phyloP scores from a whole-genome alignment of 2,329 filamentous ascomycete genomes.

The Nigrospora osmanthi region DNA sequence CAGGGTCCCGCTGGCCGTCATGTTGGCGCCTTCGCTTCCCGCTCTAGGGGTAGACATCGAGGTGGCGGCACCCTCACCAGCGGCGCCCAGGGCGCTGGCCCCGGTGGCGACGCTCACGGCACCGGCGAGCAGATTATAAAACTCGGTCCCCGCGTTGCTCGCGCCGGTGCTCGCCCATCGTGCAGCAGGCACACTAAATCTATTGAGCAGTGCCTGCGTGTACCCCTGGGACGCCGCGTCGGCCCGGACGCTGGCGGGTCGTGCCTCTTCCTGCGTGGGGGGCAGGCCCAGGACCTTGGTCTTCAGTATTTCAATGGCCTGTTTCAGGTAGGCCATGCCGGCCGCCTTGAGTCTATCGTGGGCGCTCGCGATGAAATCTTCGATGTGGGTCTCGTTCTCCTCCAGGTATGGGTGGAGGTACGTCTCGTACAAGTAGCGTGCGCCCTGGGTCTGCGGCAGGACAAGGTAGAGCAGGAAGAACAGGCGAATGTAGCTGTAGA shows the following conservation, averaged over 20 bases:
- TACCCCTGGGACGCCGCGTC: conserved; percentile 50
- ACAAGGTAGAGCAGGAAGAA: conserved; percentile 88
- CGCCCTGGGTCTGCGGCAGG: conserved; percentile 94
- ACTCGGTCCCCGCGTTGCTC: conserved; percentile 47
- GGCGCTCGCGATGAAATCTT: conserved; percentile 74
- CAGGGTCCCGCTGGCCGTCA: conserved; percentile 52
- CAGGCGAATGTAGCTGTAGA: conserved; percentile 88
- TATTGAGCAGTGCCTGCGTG: conserved; percentile 72
- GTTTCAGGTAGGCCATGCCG: conserved; percentile 68
- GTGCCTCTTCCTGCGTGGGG: conserved; percentile 34
- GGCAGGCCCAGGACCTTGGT: conserved; percentile 74
- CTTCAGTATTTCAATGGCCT: conserved; percentile 62
- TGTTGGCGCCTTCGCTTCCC: conserved; percentile 21
- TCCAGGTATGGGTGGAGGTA: conserved; percentile 83
- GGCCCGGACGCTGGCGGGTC: conserved; percentile 27
- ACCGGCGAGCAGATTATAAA: conserved; percentile 70
- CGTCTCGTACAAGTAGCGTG: conserved; percentile 74
- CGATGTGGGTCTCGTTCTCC: conserved; percentile 81
- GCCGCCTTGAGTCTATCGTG: conserved; percentile 73
- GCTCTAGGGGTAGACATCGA: conserved; percentile 16
- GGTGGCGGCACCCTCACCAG: conserved; percentile 25
- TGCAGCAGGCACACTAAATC: conserved; percentile 76
- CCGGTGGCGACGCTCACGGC: conserved; percentile 59
- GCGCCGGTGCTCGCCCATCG: conserved; percentile 37
- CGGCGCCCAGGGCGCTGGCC: conserved; percentile 22